Base-by-base conservation (phyloP, 1,284 basidiomycete species). In the Ustilago sp. region DNA sequence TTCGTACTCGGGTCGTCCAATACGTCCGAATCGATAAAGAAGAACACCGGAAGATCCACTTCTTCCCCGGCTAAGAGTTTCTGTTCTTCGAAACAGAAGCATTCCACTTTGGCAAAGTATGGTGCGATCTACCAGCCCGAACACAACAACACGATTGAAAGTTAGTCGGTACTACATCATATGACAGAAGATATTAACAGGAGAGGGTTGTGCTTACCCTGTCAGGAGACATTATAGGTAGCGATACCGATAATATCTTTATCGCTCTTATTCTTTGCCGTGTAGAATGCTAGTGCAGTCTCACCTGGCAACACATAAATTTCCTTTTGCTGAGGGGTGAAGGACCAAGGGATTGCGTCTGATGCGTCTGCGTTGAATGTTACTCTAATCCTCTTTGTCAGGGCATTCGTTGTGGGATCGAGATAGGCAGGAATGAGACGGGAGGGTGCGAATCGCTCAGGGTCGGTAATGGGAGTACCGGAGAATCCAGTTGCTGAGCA, bases 51-150 rank as follows among this genome's bases (percentile, higher is more conserved):
- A 89, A 99, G 93, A 87, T 99, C 97, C 19, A 99, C 94, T 87
- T 98, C 95, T 87, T 99, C 97, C 28, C 93, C 92, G 0, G 96
- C 95, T 28, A 98, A 88, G 19, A 99, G 90, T 82, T 92, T 93
- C 87, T 99, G 97, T 86, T 99, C 97, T 87, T 99, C 97, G 81
- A 99, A 99, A 87, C 97, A 99, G 89, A 99, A 99, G 82, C 97
- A 99, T 87, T 99, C 97, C 8, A 99, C 95, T 88, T 99, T 99
- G 65, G 95, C 94, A 86, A 99, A 99, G 87, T 98, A 99, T 0
- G 96, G 95, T 7, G 97, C 97, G 79, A 98, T 91, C 94, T 98
- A 84, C 11, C 9, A 11, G 13, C 15, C 39, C 39, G 6, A 45
- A 45, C 43, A 7, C n/a, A 8, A 45, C 43, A n/a, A 45, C 6